phyloP scores from a whole-genome alignment of 2,329 filamentous ascomycete genomes.

The Ophiostoma tasmaniense region DNA sequence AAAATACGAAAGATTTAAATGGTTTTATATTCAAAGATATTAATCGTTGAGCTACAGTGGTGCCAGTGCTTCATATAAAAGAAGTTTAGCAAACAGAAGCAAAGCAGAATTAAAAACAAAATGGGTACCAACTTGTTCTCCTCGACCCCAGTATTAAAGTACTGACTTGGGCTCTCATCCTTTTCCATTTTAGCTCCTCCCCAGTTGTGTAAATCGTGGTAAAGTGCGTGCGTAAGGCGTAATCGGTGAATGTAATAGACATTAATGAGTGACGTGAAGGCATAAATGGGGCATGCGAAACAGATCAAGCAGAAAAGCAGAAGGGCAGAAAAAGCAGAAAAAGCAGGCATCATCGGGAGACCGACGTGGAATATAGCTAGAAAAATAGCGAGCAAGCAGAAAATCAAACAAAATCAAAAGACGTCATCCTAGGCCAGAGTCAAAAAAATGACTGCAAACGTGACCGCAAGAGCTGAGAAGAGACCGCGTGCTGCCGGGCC shows the following conservation, averaged over 20 bases:
- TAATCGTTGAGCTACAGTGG: background rate
- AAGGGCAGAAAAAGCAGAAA: background rate
- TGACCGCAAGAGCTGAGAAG: slow-evolving; percentile 4
- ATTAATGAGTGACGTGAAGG: slow-evolving; percentile 13
- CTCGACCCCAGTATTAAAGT: background rate
- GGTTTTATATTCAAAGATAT: background rate
- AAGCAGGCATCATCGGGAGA: background rate
- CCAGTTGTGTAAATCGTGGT: background rate
- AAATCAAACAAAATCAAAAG: background rate
- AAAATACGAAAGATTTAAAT: no score
- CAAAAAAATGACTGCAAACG: background rate
- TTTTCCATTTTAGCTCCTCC: background rate
- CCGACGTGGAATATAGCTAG: background rate
- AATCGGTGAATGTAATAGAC: slow-evolving; percentile 9
- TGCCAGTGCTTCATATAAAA: no score
- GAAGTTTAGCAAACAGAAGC: no score
- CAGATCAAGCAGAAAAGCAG: background rate
- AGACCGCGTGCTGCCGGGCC: background rate
- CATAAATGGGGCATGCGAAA: background rate
- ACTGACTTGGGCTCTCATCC: background rate
- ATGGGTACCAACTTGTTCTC: no score
- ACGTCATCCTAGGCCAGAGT: background rate
- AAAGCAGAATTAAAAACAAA: no score
- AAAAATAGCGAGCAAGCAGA: background rate
- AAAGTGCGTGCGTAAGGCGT: background rate